These are phyloP conservation scores for Aegilops umbellulata DNA, from an alignment of 176 grass and related monocot species.

Conservation along the genomic window DNA sequence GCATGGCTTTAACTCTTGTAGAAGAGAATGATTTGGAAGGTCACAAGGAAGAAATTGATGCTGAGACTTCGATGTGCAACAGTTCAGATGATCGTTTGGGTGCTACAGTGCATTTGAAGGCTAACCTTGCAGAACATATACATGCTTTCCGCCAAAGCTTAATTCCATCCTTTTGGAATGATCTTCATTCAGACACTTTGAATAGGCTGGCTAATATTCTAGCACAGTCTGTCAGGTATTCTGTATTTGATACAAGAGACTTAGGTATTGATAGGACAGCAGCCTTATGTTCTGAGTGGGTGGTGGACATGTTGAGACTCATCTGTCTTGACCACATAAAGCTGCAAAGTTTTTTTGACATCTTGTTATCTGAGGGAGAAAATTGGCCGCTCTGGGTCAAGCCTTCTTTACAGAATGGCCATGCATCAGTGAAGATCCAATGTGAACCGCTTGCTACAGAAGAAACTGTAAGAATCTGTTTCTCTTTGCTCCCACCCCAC, in stretches of 20 bases:
- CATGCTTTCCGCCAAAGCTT: slow-evolving; percentile 54
- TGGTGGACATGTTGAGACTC: slow-evolving; percentile 55
- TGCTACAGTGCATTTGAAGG: slow-evolving; percentile 41
- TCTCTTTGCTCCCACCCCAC: background rate
- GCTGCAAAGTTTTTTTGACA: slow-evolving; percentile 62
- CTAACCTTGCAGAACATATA: slow-evolving; percentile 53
- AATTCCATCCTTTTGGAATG: slow-evolving; percentile 62
- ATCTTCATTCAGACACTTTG: slow-evolving; percentile 41
- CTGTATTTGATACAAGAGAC: slow-evolving; percentile 54
- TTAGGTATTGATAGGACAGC: slow-evolving; percentile 37
- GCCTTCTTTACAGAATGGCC: slow-evolving; percentile 42
- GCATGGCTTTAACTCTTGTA: slow-evolving; percentile 41
- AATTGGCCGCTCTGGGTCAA: slow-evolving; percentile 81
- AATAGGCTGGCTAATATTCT: slow-evolving; percentile 61
- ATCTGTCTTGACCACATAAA: slow-evolving; percentile 53
- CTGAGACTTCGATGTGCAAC: background rate
- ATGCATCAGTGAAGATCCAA: slow-evolving; percentile 7
- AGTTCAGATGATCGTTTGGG: slow-evolving; percentile 32
- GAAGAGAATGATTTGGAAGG: slow-evolving; percentile 35
- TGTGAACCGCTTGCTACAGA: background rate
- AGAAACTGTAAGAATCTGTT: slow-evolving; percentile 12
- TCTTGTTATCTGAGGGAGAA: slow-evolving; percentile 68
- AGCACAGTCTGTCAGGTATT: slow-evolving; percentile 74
- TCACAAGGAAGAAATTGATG: slow-evolving; percentile 19
- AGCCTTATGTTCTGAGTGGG: slow-evolving; percentile 67